A percentile compares a stretch with the other conserved stretches of the same genome.
phyloP scores from a whole-genome alignment of 2,329 filamentous ascomycete genomes.

The Claviceps paspali region DNA sequence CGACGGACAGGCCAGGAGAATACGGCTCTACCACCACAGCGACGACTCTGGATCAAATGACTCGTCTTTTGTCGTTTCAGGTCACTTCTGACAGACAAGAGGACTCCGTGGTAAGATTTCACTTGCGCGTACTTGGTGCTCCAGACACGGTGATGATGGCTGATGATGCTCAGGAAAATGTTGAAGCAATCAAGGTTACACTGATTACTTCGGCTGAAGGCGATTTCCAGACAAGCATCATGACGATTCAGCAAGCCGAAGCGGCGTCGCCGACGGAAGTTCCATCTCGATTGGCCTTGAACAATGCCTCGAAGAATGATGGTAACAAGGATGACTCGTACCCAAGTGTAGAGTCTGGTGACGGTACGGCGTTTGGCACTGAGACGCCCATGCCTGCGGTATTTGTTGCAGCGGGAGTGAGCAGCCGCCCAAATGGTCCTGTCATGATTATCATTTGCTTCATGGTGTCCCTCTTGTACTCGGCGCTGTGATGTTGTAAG shows the following conservation, averaged over 20 bases:
- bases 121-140: no score
- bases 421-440: background rate
- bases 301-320: background rate
- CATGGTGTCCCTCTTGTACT: background rate
- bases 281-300: background rate
- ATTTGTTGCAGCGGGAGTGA: constrained; percentile 1
- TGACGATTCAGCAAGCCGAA: constrained; percentile 5
- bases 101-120: background rate
- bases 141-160: no score
- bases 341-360: background rate
- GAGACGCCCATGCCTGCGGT: constrained; percentile 2
- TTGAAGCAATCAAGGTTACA: constrained; percentile 8
- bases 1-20: background rate
- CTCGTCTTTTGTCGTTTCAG: background rate
- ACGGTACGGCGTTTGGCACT: background rate
- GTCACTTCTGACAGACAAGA: background rate
- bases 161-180: background rate
- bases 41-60: background rate
- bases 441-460: background rate
- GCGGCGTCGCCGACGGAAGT: background rate
- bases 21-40: constrained; percentile 1
- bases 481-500: background rate
- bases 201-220: constrained; percentile 11
- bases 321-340: background rate
- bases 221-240: constrained; percentile 9